A percentile compares a stretch with the other conserved stretches of the same genome.
Conservation (phyloP, 1,139 yeast genomes). For the Pichia sp. region DNA sequence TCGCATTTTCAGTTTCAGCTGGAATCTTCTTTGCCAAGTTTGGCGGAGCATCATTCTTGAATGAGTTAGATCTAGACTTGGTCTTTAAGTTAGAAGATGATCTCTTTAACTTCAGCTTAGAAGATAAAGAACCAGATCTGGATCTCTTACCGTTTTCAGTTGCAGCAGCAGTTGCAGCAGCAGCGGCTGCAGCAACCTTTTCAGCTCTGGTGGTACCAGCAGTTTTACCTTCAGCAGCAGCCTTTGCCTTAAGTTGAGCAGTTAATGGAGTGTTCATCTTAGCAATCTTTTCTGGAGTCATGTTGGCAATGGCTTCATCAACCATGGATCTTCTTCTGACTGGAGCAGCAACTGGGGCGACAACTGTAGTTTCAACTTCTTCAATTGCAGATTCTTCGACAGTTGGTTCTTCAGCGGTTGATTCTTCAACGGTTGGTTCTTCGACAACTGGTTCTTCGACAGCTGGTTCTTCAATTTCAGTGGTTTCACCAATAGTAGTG, state of each 20-base stretch:
- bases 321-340: conserved; percentile 32
- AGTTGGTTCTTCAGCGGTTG: no score
- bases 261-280: conserved; percentile 30
- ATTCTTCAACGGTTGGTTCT: no score
- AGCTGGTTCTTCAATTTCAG: not conserved
- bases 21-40: not conserved
- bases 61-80: conserved; percentile 18
- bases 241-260: conserved; percentile 23
- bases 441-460: conserved; percentile 2
- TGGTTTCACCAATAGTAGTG: not conserved
- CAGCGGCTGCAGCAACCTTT: not conserved
- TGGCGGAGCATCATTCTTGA: conserved; percentile 9
- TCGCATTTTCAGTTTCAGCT: not conserved
- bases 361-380: not conserved
- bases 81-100: conserved; percentile 6
- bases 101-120: conserved; percentile 13
- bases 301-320: conserved; percentile 29
- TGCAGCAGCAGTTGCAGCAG: not conserved
- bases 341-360: not conserved
- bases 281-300: conserved; percentile 28
- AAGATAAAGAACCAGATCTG: conserved; percentile 24
- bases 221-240: conserved; percentile 5
- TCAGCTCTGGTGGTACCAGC: not conserved
- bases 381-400: not conserved
- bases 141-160: conserved; percentile 17